phyloP scores from a whole-genome alignment of 768 basidiomycete genomes.

The Amanita molliuscula region DNA sequence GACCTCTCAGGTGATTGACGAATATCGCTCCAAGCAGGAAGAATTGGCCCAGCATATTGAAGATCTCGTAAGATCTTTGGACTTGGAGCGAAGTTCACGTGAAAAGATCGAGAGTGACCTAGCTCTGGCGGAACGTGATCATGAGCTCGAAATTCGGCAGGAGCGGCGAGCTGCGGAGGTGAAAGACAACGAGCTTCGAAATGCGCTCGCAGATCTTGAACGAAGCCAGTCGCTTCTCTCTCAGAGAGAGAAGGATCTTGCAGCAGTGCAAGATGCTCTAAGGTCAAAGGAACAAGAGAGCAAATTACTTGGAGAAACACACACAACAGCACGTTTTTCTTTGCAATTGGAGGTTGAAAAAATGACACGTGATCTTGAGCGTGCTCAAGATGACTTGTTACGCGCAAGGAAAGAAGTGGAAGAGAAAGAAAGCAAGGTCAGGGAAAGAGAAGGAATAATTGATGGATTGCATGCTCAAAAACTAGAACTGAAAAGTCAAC shows the following conservation, averaged over 20 bases:
- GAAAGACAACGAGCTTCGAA: conserved; percentile 59
- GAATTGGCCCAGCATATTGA: conserved; percentile 69
- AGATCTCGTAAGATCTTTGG: conserved; percentile 53
- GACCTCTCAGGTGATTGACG: conserved; percentile 50
- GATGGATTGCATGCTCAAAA: conserved; percentile 75
- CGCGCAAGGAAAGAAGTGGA: conserved; percentile 62
- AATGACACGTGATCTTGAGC: conserved; percentile 72
- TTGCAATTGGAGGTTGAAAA: conserved; percentile 86
- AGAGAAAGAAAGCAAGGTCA: conserved; percentile 49
- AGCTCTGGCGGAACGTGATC: conserved; percentile 46
- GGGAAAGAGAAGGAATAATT: conserved; percentile 63
- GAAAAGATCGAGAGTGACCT: conserved; percentile 45
- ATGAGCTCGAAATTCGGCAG: conserved; percentile 48
- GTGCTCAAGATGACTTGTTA: conserved; percentile 69
- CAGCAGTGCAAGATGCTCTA: conserved; percentile 63
- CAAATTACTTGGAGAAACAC: conserved; percentile 73
- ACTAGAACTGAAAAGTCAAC: conserved; percentile 66
- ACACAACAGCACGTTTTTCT: conserved; percentile 74
- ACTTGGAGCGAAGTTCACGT: conserved; percentile 46
- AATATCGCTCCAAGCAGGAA: conserved; percentile 63
- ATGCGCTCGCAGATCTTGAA: conserved; percentile 51
- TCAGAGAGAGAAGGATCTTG: conserved; percentile 69
- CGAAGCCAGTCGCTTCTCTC: conserved; percentile 52
- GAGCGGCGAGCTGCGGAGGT: conserved; percentile 58
- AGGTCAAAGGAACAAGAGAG: conserved; percentile 65